Conservation (phyloP, 164 flowering plant genomes). For the Annona cherimola region DNA sequence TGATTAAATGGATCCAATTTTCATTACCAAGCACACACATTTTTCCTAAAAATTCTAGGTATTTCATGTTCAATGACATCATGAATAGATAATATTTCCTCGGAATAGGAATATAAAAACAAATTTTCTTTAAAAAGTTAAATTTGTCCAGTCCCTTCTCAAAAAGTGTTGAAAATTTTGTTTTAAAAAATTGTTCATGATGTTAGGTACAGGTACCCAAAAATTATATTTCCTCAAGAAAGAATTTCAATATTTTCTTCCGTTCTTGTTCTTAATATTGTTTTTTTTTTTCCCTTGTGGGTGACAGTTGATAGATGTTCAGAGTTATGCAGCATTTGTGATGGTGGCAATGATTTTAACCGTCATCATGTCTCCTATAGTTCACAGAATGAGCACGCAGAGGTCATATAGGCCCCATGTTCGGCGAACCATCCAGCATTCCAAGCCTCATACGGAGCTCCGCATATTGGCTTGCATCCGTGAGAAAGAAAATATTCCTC, state of each 20-base stretch:
- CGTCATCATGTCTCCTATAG: slow-evolving; percentile 5
- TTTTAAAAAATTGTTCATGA: not conserved
- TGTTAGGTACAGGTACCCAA: not conserved
- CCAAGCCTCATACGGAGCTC: slow-evolving; percentile 15
- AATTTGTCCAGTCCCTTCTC: not conserved
- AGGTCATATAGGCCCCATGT: slow-evolving; percentile 22
- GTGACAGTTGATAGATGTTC: not conserved
- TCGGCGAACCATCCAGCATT: slow-evolving; percentile 18
- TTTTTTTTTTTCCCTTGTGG: no score
- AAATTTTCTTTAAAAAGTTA: no score
- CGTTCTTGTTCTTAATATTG: no score
- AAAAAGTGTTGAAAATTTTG: not conserved
- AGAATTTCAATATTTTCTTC: not conserved
- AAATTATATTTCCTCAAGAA: not conserved
- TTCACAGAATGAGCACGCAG: slow-evolving; percentile 11
- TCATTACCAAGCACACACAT: no score
- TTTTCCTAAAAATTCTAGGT: no score
- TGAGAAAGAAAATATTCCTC: slow-evolving; percentile 11
- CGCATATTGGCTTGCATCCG: slow-evolving; percentile 17
- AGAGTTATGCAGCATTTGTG: not conserved
- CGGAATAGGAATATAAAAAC: no score
- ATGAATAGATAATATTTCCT: no score
- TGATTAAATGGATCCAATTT: no score
- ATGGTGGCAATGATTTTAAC: slow-evolving; percentile 3
- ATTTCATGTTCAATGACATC: no score